Percentiles rank a stretch among this genome's conserved stretches.
Evolutionary conservation across 352 stramenopile genomes (phyloP).

Genomic region (Pythium sukuiense): DNA sequence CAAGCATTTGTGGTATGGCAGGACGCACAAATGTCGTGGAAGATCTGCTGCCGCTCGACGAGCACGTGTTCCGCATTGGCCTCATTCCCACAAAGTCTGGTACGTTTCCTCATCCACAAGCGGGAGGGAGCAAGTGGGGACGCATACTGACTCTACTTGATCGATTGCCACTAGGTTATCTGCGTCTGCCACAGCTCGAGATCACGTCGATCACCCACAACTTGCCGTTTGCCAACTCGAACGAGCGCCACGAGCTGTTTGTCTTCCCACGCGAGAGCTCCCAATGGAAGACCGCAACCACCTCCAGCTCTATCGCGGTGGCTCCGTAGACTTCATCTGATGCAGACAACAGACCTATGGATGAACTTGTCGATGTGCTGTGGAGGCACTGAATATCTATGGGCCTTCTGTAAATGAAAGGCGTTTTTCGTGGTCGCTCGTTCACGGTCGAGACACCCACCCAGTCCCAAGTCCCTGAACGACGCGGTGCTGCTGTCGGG

Average conservation of each 20-base stretch:
- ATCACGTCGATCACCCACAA: conserved; percentile 76
- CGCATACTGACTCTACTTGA: not conserved
- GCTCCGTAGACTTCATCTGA: not conserved
- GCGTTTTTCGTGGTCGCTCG: no score
- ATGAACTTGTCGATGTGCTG: no score
- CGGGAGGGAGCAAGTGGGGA: not conserved
- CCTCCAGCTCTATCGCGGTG: not conserved
- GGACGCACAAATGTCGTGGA: conserved; percentile 71
- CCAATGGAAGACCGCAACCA: conserved; percentile 36
- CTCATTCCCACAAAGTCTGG: conserved; percentile 79
- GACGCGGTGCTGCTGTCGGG: no score
- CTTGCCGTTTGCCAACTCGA: conserved; percentile 58
- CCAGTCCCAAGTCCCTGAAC: no score
- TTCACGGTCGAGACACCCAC: no score
- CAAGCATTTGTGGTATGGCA: conserved; percentile 14
- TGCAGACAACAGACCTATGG: no score
- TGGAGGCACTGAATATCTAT: no score
- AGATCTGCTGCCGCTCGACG: conserved; percentile 70
- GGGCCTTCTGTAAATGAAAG: no score
- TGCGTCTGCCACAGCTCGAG: conserved; percentile 70
- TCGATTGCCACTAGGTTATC: conserved; percentile 40
- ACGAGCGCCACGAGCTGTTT: conserved; percentile 76
- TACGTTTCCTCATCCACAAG: conserved; percentile 18
- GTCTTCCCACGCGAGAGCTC: conserved; percentile 63
- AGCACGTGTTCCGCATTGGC: conserved; percentile 61